Base-by-base conservation (phyloP, 2,329 filamentous ascomycete genomes). In the Diaporthe citri region DNA sequence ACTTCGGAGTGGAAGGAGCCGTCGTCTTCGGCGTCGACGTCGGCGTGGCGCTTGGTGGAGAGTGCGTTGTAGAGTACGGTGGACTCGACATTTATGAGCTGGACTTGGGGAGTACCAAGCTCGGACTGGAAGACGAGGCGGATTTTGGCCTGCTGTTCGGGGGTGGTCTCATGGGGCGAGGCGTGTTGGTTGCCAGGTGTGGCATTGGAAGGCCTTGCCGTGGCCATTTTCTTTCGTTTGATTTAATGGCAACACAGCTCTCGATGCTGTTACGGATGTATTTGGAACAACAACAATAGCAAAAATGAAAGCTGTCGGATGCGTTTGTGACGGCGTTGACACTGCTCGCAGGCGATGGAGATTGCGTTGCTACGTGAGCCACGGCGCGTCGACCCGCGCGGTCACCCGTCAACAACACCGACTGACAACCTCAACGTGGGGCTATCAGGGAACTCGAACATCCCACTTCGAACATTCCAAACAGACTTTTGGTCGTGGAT, bases 41-140 rank as follows among this genome's bases (percentile, higher is more conserved):
- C 51, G 34, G 36, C 48, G 51, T 55, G 48, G 2, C 66, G 48
- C 34, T 25, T 55, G 13, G 51, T 70, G 2, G n/a, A 8, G 15
- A 70, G 66, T 6, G 66, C 66, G n/a, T 41, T 25, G 48, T 55
- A 43, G 48, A 70, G 66, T 6, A 41, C n/a, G 34, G n/a, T 39
- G 34, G 66, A 31, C 8, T 17, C 20, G 36, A 70, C n/a, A 8
- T 56, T 41, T 2, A 70, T 41, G 9, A 22, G 4, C 25, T 70
- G 7, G 20, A 3, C 20, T 9, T 13, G 12, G 17, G 66, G 3
- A 22, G 28, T 36, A 12, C 48, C 34, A 15, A 56, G n/a, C 51
- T 70, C 66, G n/a, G 22, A 4, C 34, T 52, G n/a, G 25, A 70
- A 70, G 12, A 70, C 51, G 25, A 28, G 13, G 36, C 66, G 66